Conservation (phyloP, 495 filamentous ascomycete species). For the Trichoderma virens region DNA sequence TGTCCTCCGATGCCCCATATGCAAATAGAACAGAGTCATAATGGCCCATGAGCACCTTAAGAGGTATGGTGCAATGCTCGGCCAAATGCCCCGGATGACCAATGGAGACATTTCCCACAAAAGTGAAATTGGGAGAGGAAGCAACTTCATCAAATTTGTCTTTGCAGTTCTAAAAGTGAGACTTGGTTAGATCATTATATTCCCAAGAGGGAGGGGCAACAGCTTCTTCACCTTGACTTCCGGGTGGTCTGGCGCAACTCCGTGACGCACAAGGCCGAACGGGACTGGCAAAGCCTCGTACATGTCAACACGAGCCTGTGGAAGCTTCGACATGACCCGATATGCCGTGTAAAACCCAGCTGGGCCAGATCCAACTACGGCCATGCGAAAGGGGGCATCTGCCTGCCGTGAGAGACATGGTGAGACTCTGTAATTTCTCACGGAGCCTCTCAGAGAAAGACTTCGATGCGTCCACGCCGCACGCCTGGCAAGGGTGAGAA, state of each 20-base stretch:
- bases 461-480: not conserved
- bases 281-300: constrained; percentile 91
- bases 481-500: not conserved
- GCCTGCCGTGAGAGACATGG: not conserved
- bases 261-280: constrained; percentile 85
- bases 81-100: constrained; percentile 46
- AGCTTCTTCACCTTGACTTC: constrained; percentile 75
- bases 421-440: not conserved
- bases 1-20: constrained; percentile 83
- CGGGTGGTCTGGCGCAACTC: constrained; percentile 93
- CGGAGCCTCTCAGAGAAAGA: not conserved
- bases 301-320: constrained; percentile 78
- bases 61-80: constrained; percentile 49
- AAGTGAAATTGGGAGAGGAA: constrained; percentile 71
- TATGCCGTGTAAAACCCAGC: constrained; percentile 94
- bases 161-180: constrained; percentile 69
- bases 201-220: not conserved
- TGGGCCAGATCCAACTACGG: constrained; percentile 88
- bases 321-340: constrained; percentile 65
- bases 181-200: constrained; percentile 2
- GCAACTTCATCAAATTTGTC: constrained; percentile 89
- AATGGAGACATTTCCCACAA: constrained; percentile 81
- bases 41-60: constrained; percentile 62
- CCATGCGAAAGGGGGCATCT: constrained; percentile 52
- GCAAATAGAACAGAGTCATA: constrained; percentile 92